Conservation (phyloP, 768 basidiomycete genomes). For the Tulasnella sp. region DNA sequence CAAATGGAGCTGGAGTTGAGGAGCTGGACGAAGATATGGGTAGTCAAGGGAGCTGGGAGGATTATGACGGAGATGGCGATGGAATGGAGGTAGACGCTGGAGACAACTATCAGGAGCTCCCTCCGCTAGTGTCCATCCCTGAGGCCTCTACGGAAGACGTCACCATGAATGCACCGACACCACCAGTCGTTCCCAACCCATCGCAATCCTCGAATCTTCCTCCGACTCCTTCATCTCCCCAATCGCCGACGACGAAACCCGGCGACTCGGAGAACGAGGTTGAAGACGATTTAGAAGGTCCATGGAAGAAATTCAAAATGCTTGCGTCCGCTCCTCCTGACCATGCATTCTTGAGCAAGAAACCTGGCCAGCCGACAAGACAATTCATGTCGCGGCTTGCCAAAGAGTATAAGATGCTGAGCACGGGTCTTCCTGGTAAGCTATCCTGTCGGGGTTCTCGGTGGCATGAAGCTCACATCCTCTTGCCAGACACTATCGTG, state of each 20-base stretch:
- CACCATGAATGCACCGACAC: constrained; percentile 34
- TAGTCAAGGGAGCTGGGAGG: constrained; percentile 31
- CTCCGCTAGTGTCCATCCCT: constrained; percentile 44
- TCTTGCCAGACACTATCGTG: constrained; percentile 70
- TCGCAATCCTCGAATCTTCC: constrained; percentile 13
- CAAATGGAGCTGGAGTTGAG: constrained; percentile 30
- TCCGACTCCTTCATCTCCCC: neutral
- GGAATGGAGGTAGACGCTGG: constrained; percentile 41
- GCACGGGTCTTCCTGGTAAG: constrained; percentile 80
- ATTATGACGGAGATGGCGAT: constrained; percentile 33
- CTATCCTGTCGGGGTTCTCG: neutral
- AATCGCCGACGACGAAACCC: constrained; percentile 44
- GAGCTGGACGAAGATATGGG: constrained; percentile 32
- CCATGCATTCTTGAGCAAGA: constrained; percentile 71
- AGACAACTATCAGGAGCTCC: constrained; percentile 40
- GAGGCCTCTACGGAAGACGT: constrained; percentile 29
- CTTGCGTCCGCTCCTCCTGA: constrained; percentile 75
- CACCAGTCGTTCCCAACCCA: constrained; percentile 32
- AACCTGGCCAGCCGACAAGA: constrained; percentile 66
- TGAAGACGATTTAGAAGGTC: constrained; percentile 47
- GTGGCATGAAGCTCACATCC: constrained; percentile 3
- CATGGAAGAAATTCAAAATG: constrained; percentile 84
- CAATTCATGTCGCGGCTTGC: constrained; percentile 73
- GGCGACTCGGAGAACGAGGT: constrained; percentile 42
- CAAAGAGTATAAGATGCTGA: constrained; percentile 81